Base-by-base conservation (phyloP, 257 asterid genomes). In the Solanum arcanum region DNA sequence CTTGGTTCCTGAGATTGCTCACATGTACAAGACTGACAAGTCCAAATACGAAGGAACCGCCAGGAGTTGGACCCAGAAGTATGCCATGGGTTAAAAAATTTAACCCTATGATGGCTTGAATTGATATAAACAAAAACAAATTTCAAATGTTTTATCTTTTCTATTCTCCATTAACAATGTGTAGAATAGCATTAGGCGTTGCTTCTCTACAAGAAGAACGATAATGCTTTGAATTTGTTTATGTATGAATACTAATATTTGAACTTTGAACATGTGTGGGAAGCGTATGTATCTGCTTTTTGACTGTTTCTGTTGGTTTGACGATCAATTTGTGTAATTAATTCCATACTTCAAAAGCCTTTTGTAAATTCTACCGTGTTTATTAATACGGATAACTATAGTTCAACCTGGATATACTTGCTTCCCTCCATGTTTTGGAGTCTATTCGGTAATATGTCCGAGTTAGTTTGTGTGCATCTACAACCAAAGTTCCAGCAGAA, bases 61-160 rank as follows among this genome's bases (percentile, higher is more conserved):
- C 11, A 81, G 98, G 92, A 93, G 97, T 96, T 95, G 98, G 98
- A 93, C 98, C 83, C 98, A 95, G 91, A 95, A 95, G 87, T 95
- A 94, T 44, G 97, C 98, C 1, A 94, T 94, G 98, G 98, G 98
- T 78, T 95, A 91, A 87, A 72, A 5, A 15, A 31, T 27, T n/a
- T 62, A 66, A 25, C 47, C 44, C 11, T 33, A 18, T 14, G 66
- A 27, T 46, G 69, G 83, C 87, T 83, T 84, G 70, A 42, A 88
- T 87, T 69, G 64, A 44, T 92, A 93, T 91, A 91, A 90, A 92
- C 86, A 77, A 60, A 68, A 41, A 27, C 76, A 81, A 44, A 81
- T 87, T 83, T 49, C 44, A 18, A 75, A 81, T 87, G 86, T 46
- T 46, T 88, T 86, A 39, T 88, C 25, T 74, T 69, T 80, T 86